Conservation (phyloP, 345 rosid genomes). For the Geranium brycei region DNA sequence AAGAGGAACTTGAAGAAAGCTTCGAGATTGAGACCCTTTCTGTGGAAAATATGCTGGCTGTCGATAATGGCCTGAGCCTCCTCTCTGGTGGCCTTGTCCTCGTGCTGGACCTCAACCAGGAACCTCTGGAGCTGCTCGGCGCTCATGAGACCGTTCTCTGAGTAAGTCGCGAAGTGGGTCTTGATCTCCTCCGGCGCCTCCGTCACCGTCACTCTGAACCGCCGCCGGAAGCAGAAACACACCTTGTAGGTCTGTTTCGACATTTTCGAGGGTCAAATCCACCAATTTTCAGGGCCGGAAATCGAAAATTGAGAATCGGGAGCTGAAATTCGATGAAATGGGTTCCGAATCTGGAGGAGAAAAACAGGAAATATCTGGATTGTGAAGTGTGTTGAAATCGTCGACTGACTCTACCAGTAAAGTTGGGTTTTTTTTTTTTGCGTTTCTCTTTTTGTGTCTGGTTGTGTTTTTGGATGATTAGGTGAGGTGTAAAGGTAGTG, state of each 20-base stretch:
- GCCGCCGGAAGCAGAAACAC: slow-evolving; percentile 47
- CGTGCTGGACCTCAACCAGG: slow-evolving; percentile 32
- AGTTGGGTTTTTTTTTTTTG: not conserved
- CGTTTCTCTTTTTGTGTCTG: too few relatives aligned
- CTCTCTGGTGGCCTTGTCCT: slow-evolving; percentile 20
- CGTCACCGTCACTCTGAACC: slow-evolving; percentile 24
- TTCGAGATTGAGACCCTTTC: slow-evolving; percentile 35
- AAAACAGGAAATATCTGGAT: not conserved
- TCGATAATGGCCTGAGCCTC: slow-evolving; percentile 40
- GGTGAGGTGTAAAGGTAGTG: not conserved
- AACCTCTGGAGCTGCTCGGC: slow-evolving; percentile 31
- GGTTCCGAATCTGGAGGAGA: not conserved
- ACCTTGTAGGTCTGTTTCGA: slow-evolving; percentile 28
- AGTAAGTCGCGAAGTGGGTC: slow-evolving; percentile 21
- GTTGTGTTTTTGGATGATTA: not conserved
- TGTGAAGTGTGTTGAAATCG: not conserved
- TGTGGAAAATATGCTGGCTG: slow-evolving; percentile 35
- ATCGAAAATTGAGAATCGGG: not conserved
- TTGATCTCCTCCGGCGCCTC: slow-evolving; percentile 35
- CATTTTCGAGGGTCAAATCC: not conserved
- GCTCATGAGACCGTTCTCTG: slow-evolving; percentile 30
- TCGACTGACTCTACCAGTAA: not conserved
- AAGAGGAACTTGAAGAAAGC: slow-evolving; percentile 43
- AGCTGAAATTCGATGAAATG: too few relatives aligned
- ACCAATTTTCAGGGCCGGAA: too few relatives aligned